Base-by-base conservation (phyloP, 495 filamentous ascomycete species). In the Annulohypoxylon moriforme region DNA sequence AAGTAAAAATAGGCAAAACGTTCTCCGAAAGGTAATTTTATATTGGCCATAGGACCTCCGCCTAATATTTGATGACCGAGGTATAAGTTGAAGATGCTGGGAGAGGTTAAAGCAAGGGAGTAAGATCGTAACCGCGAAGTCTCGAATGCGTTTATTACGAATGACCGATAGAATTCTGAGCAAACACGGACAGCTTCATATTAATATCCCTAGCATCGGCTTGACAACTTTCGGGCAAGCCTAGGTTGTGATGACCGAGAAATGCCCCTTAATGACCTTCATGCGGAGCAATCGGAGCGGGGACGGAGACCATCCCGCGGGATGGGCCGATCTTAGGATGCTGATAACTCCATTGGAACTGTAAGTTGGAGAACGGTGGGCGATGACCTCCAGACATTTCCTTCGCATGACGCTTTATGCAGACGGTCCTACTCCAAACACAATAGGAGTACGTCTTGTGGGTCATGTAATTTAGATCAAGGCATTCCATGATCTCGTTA, bases 181-280 rank as follows among this genome's bases (percentile, higher is more conserved):
- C 9, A 55, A 8, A 55, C 16, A 34, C 25, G 29, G 27, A 55
- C 14, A 42, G 22, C 13, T 47, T n/a, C 36, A 36, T 33, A 29
- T 38, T 49, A 22, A 58, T 29, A 49, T 63, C 5, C 29, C 22
- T 20, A 14, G 11, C 34, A 56, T 88, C 65, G 8, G 13, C 33
- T 7, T 42, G 36, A 13, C 33, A 24, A 16, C 7, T 58, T 29
- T 55, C n/a, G 55, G 55, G 34, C 9, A 25, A 6, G 34, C 27
- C 34, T 58, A n/a, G 1, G 33, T 38, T 58, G 36, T 20, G 20
- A 58, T 34, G 4, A 76, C 86, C 44, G 72, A 85, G 55, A 79
- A 84, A 44, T 81, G 84, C 11, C 79, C 83, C 10, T 87, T 86
- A 85, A 85, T 87, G 75, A 20, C 61, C 25, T 68, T 72, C 64